A percentile compares a stretch with the other conserved stretches of the same genome.
phyloP scores from a whole-genome alignment of 2,329 filamentous ascomycete species.

The Penicillium sp. region DNA sequence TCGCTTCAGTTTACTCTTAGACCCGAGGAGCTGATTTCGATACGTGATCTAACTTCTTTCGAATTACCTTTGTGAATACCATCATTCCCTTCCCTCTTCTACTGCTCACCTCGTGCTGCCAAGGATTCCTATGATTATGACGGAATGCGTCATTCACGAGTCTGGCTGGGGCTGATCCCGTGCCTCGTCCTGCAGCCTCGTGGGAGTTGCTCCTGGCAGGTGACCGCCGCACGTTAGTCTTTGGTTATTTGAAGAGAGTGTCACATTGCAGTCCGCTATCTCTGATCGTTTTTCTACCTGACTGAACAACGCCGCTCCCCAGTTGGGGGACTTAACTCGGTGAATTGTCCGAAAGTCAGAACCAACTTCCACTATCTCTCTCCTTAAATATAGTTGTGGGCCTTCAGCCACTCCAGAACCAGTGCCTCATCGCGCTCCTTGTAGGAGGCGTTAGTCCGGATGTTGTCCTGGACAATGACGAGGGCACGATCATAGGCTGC shows the following conservation, averaged over 20 bases:
- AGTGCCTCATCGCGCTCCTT: slow-evolving; percentile 71
- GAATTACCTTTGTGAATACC: background rate
- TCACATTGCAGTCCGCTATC: background rate
- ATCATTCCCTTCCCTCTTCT: background rate
- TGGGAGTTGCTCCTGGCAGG: slow-evolving; percentile 12
- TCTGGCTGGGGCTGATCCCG: slow-evolving; percentile 1
- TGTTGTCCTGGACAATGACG: slow-evolving; percentile 81
- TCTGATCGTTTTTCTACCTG: background rate
- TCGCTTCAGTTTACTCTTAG: background rate
- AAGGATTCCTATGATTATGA: background rate
- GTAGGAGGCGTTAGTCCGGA: slow-evolving; percentile 81
- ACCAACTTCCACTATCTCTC: background rate
- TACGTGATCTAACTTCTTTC: background rate
- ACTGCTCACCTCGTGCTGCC: background rate
- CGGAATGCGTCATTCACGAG: background rate
- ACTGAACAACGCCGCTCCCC: background rate
- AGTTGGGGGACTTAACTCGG: background rate
- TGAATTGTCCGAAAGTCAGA: background rate
- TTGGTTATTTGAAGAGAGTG: background rate
- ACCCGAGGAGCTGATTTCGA: background rate
- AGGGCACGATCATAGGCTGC: slow-evolving; percentile 83
- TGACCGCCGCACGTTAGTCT: slow-evolving; percentile 6
- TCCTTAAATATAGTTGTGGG: slow-evolving; percentile 58
- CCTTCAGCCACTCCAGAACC: slow-evolving; percentile 76
- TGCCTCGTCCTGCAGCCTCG: slow-evolving; percentile 9